Evolutionary conservation across 352 stramenopile species (phyloP).

Genomic region (Pythium apleroticum): DNA sequence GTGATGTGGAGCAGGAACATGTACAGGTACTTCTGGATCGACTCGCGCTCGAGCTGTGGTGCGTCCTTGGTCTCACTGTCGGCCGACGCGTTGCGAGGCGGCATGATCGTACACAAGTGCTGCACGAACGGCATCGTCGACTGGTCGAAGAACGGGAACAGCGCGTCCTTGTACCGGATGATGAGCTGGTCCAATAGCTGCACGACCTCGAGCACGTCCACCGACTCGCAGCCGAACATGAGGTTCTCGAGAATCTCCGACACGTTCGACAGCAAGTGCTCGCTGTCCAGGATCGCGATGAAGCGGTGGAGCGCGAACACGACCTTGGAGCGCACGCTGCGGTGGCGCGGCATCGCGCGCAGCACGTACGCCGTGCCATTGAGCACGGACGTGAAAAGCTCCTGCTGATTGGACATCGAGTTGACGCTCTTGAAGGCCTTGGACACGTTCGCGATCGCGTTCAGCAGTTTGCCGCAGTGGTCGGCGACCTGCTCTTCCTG

Average conservation of each 20-base stretch:
- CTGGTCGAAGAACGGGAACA: slow-evolving; percentile 69
- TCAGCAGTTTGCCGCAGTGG: slow-evolving; percentile 61
- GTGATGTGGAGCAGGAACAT: slow-evolving; percentile 76
- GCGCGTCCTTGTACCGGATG: slow-evolving; percentile 78
- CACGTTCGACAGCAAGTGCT: slow-evolving; percentile 68
- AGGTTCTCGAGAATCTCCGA: slow-evolving; percentile 55
- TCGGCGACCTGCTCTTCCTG: slow-evolving; percentile 48
- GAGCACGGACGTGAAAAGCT: slow-evolving; percentile 74
- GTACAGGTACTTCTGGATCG: slow-evolving; percentile 82
- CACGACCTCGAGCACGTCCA: slow-evolving; percentile 79
- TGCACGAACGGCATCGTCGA: slow-evolving; percentile 69
- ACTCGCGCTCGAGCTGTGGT: slow-evolving; percentile 70
- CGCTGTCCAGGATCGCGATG: slow-evolving; percentile 66
- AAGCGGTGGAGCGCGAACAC: slow-evolving; percentile 81
- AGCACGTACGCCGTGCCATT: slow-evolving; percentile 61
- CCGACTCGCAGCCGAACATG: slow-evolving; percentile 60
- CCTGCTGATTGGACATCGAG: slow-evolving; percentile 73
- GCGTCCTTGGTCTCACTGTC: slow-evolving; percentile 68
- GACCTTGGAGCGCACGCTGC: slow-evolving; percentile 72
- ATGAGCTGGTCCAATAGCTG: slow-evolving; percentile 85
- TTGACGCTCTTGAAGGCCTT: slow-evolving; percentile 80
- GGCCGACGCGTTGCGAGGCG: slow-evolving; percentile 41
- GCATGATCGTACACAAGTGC: slow-evolving; percentile 71
- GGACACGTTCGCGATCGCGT: slow-evolving; percentile 77
- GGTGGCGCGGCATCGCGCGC: slow-evolving; percentile 44